Evolutionary conservation across 202 grass and related monocot species (phyloP), one percentile per base, ranked within the genome.

Genomic region (Carex sylvatica): DNA sequence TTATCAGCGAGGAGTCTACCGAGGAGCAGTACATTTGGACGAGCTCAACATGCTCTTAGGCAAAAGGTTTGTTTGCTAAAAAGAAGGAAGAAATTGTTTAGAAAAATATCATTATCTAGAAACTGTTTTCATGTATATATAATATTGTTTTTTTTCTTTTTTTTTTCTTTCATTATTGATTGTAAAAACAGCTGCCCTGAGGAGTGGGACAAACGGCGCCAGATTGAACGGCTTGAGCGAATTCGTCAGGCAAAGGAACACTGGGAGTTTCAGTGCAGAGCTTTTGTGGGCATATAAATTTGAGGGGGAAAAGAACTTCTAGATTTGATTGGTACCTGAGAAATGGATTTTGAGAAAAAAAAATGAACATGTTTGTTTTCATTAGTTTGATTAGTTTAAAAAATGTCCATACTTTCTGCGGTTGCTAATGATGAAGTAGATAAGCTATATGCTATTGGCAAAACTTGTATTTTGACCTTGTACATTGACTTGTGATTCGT

Each of bases 201-300:
- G 26, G 93, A 92, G 6, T 97, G 94, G 94, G 84, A 91, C 78
- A 84, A 84, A 42, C 65, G 94, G 44, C 54, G 84, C 14, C 75
- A 81, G 59, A 86, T 74, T 20, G 94, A 97, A 85, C 83, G 94
- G 72, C 82, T 79, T 15, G 90, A 97, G 61, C 89, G 94, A 20
- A 80, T 94, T 79, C 94, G 90, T 26, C 85, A 88, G 67, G 83
- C 85, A 10, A 97, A 97, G 83, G 90, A 97, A 62, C 91, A 92
- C 8, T 97, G 94, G 94, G 86, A 97, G 16, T 90, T 80, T 10
- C 89, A 92, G 54, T 92, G 88, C 81, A 93, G 83, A 73, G 88
- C 86, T 74, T 94, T 97, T 73, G 79, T 97, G 85, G 91, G 91
- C 22, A 86, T 94, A 13, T 91, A 68, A 90, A 2, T 6, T 16